A percentile compares a stretch with the other conserved stretches of the same genome.
Conservation (phyloP, 176 grass and related monocot species). For the Oropetium thomaeum region DNA sequence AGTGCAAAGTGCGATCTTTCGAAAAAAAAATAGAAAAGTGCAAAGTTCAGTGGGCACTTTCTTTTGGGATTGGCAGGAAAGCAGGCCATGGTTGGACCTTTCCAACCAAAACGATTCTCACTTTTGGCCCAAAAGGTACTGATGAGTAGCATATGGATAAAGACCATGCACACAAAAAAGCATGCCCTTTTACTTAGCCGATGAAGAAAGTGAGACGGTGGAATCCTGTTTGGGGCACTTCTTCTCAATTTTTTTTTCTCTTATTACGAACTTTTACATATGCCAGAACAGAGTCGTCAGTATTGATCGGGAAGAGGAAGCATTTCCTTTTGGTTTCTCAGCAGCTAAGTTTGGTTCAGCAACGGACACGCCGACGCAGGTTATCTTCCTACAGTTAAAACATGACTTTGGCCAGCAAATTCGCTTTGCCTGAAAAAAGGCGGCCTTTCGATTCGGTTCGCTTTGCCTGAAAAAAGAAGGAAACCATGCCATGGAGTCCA, state of each 20-base stretch:
- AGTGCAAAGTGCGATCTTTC: too few species aligned
- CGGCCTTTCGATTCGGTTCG: not conserved
- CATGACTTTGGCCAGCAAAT: not conserved
- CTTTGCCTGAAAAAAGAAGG: not conserved
- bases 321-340: not conserved
- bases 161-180: conserved; percentile 17
- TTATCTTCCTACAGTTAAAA: too few species aligned
- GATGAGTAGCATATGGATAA: conserved; percentile 25
- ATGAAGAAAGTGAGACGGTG: conserved; percentile 16
- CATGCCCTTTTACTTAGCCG: conserved; percentile 12
- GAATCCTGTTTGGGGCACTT: conserved; percentile 25
- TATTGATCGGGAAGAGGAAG: conserved; percentile 28
- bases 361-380: too few species aligned
- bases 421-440: not conserved
- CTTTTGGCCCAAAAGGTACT: conserved; percentile 31
- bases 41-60: not conserved
- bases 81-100: conserved; percentile 23
- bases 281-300: conserved; percentile 18
- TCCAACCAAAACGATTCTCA: conserved; percentile 40
- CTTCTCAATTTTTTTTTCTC: not conserved
- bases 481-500: conserved; percentile 20
- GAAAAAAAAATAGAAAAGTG: not conserved
- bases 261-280: conserved; percentile 9
- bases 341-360: not conserved
- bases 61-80: conserved; percentile 35